A percentile compares a stretch with the other conserved stretches of the same genome.
Evolutionary conservation across 257 asterid species (phyloP).

Genomic region (Nicotiana paniculata): DNA sequence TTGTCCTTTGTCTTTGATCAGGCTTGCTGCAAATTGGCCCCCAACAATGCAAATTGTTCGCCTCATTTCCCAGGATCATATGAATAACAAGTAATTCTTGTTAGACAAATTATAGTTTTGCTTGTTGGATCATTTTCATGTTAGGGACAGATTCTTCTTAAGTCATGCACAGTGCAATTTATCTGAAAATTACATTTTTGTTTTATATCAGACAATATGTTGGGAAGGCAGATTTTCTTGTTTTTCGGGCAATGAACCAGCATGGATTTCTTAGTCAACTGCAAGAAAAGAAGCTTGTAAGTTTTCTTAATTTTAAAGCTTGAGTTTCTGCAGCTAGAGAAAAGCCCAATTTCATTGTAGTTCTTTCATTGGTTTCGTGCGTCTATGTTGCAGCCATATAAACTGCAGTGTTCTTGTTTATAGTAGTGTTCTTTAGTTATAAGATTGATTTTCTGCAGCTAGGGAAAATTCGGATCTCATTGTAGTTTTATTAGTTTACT

Average conservation of each 20-base stretch:
- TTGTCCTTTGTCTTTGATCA: slow-evolving; percentile 19
- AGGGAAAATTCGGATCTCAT: background rate
- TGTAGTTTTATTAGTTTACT: background rate
- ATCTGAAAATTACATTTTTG: background rate
- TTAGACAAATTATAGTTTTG: background rate
- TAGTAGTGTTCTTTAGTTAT: slow-evolving; percentile 1
- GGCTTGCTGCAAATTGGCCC: slow-evolving; percentile 99
- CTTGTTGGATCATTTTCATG: background rate
- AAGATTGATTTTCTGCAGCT: background rate
- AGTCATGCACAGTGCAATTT: background rate
- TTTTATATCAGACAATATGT: slow-evolving; percentile 70
- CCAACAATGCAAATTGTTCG: slow-evolving; percentile 94
- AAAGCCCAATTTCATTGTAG: background rate
- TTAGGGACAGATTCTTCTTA: background rate
- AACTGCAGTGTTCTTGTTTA: background rate
- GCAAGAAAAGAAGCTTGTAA: slow-evolving; percentile 98
- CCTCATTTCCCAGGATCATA: slow-evolving; percentile 96
- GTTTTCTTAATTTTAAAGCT: slow-evolving; percentile 21
- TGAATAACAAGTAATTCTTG: slow-evolving; percentile 88
- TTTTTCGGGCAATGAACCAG: slow-evolving; percentile 97
- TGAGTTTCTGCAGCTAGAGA: background rate
- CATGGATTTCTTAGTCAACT: slow-evolving; percentile 99
- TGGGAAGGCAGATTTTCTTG: slow-evolving; percentile 94
- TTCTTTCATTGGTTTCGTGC: background rate
- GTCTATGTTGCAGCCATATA: background rate